Evolutionary conservation across 805 yeast species (phyloP), one percentile per base, ranked within the genome.

Genomic region (Priceomyces haplophilus): DNA sequence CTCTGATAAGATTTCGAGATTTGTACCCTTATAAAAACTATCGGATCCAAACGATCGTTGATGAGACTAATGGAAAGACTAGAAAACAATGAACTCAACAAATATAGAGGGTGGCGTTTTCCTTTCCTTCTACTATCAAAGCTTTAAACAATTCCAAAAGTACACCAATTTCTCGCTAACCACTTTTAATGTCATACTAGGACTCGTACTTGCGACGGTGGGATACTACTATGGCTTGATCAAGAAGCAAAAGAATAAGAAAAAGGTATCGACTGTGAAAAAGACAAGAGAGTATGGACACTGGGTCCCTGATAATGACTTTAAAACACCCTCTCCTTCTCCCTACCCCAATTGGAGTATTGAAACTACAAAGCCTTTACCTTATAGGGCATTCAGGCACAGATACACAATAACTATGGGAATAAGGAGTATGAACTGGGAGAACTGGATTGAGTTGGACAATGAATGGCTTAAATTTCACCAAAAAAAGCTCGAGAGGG

Each of bases 391-490:
- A 0, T 83, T 82, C 63, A 80, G 73, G 54, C 83, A 79, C 58
- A 79, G 76, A 45, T 82, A 82, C 55, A 73, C 65, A 50, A 73
- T 82, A 38, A 82, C 83, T 18, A 82, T 82, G 88, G 88, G 88
- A 5, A 81, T 82, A 34, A 64, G 88, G 48, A 65, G 65, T 44
- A 75, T 81, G 83, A 77, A 79, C 38, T 76, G 75, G 72, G 64
- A 76, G 41, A 67, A 67, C 38, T 82, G 88, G 88, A 76, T 82
- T 47, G 83, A 82, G 54, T 65, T 83, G 44, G 88, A 82, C 57
- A 80, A 78, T 46, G 82, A 82, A 60, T 83, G 85, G 84, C 49
- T 52, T 41, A 73, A 73, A 46, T 82, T 57, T 50, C 85, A 82
- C 54, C 53, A 70, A 17, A 64, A 74, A 34, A 83, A 82, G 56